A percentile compares a stretch with the other conserved stretches of the same genome.
Evolutionary conservation across 495 filamentous ascomycete genomes (phyloP).

Genomic region (Filosporella fistucella): DNA sequence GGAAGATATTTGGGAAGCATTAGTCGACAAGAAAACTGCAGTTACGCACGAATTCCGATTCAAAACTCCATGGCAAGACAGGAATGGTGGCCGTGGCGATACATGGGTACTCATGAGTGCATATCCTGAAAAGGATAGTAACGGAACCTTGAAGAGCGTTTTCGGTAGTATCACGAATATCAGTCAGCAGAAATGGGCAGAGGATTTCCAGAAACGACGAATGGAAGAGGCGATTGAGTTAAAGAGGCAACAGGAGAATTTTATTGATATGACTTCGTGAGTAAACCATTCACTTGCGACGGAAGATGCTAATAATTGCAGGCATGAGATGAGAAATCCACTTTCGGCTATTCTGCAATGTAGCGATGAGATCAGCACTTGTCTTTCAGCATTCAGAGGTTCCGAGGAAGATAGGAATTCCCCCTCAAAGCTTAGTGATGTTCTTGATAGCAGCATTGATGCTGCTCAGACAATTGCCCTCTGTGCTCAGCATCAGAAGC

Average conservation of each 20-base stretch:
- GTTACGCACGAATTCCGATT: conserved; percentile 66
- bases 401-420: conserved; percentile 18
- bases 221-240: conserved; percentile 59
- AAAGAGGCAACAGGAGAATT: conserved; percentile 76
- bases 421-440: conserved; percentile 19
- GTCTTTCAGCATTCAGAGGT: conserved; percentile 39
- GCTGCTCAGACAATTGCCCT: conserved; percentile 79
- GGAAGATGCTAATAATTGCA: conserved; percentile 23
- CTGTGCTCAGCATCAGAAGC: conserved; percentile 65
- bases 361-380: conserved; percentile 66
- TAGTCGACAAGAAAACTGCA: conserved; percentile 49
- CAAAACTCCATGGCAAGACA: conserved; percentile 54
- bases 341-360: conserved; percentile 78
- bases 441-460: conserved; percentile 58
- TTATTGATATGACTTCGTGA: conserved; percentile 57
- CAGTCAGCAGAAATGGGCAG: conserved; percentile 49
- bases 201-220: conserved; percentile 58
- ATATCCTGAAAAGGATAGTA: conserved; percentile 56
- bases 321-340: conserved; percentile 85
- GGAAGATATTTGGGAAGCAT: conserved; percentile 47
- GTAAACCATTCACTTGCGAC: not conserved
- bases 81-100: conserved; percentile 51
- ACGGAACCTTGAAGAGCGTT: conserved; percentile 58
- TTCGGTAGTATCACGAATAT: conserved; percentile 61
- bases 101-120: conserved; percentile 70